Percentiles rank a stretch among this genome's conserved stretches.
Conservation (phyloP, 768 basidiomycete species). For the Podaxis sp. region DNA sequence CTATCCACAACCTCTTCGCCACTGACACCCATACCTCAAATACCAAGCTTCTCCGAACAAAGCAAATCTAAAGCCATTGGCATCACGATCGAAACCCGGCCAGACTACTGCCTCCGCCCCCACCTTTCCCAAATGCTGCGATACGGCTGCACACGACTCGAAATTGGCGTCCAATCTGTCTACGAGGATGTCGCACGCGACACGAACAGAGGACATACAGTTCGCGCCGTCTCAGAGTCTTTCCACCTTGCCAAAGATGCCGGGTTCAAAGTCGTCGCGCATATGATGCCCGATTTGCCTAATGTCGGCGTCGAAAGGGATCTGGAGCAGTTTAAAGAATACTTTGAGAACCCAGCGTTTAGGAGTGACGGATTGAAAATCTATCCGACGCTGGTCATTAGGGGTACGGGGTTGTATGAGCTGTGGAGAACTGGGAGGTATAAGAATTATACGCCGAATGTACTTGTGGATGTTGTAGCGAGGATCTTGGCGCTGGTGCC, state of each 20-base stretch:
- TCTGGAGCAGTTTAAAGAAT: conserved; percentile 98
- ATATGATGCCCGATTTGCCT: conserved; percentile 99
- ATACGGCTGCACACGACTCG: conserved; percentile 96
- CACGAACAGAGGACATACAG: conserved; percentile 98
- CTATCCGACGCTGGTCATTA: conserved; percentile 96
- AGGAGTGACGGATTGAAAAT: conserved; percentile 97
- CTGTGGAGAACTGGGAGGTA: conserved; percentile 96
- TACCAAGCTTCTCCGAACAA: conserved; percentile 85
- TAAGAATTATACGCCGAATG: conserved; percentile 99
- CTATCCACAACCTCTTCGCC: background rate
- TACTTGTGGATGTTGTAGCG: conserved; percentile 95
- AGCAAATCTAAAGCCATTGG: conserved; percentile 99
- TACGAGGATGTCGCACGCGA: conserved; percentile 99
- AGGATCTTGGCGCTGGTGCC: conserved; percentile 94
- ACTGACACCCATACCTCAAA: background rate
- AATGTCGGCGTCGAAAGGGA: conserved; percentile 98
- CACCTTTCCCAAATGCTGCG: conserved; percentile 99
- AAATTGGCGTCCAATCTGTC: conserved; percentile 98
- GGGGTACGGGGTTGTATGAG: conserved; percentile 95
- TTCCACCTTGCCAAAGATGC: conserved; percentile 99
- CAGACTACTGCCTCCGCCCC: conserved; percentile 96
- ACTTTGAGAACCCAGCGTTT: conserved; percentile 98
- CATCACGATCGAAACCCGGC: conserved; percentile 97
- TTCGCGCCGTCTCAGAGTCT: conserved; percentile 93
- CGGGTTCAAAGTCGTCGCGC: conserved; percentile 99